Conservation (phyloP, 75 land plant genomes). For the Azolla pinnata region DNA sequence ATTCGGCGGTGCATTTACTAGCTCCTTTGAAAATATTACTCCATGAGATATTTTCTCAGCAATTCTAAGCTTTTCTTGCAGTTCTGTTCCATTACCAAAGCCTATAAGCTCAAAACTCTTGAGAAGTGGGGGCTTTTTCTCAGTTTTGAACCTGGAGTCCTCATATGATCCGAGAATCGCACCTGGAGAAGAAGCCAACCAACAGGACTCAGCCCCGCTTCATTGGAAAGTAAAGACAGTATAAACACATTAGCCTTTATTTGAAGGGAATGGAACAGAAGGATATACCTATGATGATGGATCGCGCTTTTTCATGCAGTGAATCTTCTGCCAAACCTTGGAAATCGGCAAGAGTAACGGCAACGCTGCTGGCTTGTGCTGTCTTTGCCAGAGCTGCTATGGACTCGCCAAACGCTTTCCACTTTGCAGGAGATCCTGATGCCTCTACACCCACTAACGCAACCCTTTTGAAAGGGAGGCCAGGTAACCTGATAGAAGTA, state of each 20-base stretch:
- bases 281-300: constrained; percentile 56
- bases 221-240: background rate
- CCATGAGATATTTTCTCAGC: constrained; percentile 52
- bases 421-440: background rate
- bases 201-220: background rate
- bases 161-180: constrained; percentile 63
- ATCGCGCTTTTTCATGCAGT: constrained; percentile 44
- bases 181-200: constrained; percentile 30
- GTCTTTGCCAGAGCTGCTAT: constrained; percentile 73
- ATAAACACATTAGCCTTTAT: background rate
- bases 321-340: constrained; percentile 29
- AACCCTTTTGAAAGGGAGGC: constrained; percentile 61
- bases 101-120: constrained; percentile 71
- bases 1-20: constrained; percentile 93
- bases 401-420: constrained; percentile 51
- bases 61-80: constrained; percentile 52
- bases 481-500: constrained; percentile 49
- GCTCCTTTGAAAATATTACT: constrained; percentile 63
- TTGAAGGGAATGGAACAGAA: no score
- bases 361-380: constrained; percentile 62
- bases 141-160: constrained; percentile 79
- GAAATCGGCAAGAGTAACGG: constrained; percentile 44
- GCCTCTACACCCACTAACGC: constrained; percentile 77
- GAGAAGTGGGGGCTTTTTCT: constrained; percentile 48
- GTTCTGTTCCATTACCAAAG: constrained; percentile 49